Conservation (phyloP, 1,139 yeast genomes). For the Blastobotrys illinoisensis region DNA sequence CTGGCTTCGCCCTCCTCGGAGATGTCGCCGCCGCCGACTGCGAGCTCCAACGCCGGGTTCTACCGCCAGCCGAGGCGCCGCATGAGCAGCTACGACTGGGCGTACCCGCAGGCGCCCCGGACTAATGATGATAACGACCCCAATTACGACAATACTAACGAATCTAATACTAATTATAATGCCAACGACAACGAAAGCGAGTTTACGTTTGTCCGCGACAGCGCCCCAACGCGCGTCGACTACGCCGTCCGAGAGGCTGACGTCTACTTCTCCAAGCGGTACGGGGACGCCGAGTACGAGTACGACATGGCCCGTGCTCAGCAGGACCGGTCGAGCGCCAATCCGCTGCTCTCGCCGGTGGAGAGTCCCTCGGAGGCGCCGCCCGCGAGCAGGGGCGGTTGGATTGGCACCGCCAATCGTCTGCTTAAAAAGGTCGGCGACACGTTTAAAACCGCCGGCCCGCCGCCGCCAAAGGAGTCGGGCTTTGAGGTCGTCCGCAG, state of each 20-base stretch:
- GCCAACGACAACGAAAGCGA: constrained; percentile 8
- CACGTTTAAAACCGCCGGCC: background rate
- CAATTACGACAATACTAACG: background rate
- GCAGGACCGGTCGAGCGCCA: background rate
- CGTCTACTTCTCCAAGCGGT: constrained; percentile 27
- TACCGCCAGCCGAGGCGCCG: constrained; percentile 28
- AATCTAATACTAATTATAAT: background rate
- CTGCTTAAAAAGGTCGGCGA: background rate
- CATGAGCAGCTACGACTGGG: constrained; percentile 26
- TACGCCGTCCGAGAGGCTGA: constrained; percentile 37
- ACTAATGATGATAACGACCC: background rate
- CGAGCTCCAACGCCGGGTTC: constrained; percentile 15
- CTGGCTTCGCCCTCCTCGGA: constrained; percentile 22
- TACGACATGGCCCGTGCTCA: background rate
- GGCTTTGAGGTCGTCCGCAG: constrained; percentile 8
- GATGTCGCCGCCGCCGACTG: constrained; percentile 13
- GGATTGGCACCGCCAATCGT: background rate
- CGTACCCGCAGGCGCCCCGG: constrained; percentile 5
- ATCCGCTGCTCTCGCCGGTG: background rate
- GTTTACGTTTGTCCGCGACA: constrained; percentile 7
- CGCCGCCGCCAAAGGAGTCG: background rate
- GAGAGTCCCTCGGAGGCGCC: background rate
- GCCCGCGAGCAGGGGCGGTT: background rate
- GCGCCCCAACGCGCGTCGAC: constrained; percentile 18
- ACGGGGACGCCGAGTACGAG: constrained; percentile 12